These are phyloP conservation scores for Plantago major DNA, from an alignment of 257 asterid species.

Conservation along the genomic window DNA sequence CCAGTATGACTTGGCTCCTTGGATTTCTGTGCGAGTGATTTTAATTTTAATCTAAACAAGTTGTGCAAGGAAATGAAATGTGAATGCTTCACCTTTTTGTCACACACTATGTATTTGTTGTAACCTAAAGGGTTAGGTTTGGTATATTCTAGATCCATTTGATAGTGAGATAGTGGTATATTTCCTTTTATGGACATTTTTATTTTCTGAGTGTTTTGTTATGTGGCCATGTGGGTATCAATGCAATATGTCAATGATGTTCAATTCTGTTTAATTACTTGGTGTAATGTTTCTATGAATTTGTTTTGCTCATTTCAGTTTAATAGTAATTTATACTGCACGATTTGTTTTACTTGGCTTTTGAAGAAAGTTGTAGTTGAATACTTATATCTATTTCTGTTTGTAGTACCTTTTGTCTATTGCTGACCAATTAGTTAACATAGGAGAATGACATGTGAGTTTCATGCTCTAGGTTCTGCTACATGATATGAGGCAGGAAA, in stretches of 20 bases:
- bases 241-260: not conserved
- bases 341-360: too few species aligned
- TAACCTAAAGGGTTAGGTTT: slow-evolving; percentile 18
- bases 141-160: slow-evolving; percentile 22
- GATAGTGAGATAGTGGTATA: slow-evolving; percentile 13
- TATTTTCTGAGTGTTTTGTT: slow-evolving; percentile 12
- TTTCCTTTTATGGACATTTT: not conserved
- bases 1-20: slow-evolving; percentile 10
- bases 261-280: not conserved
- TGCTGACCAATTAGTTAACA: too few species aligned
- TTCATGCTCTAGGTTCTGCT: too few species aligned
- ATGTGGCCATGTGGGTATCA: too few species aligned
- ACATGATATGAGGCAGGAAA: too few species aligned
- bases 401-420: too few species aligned
- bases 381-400: too few species aligned
- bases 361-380: too few species aligned
- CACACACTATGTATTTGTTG: slow-evolving; percentile 17
- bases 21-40: slow-evolving; percentile 12
- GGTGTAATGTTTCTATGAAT: not conserved
- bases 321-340: too few species aligned
- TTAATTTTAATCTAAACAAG: slow-evolving; percentile 19
- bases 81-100: slow-evolving; percentile 22
- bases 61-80: slow-evolving; percentile 11
- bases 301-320: not conserved
- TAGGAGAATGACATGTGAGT: too few species aligned